These are phyloP conservation scores for Dactylonectria macrodidyma DNA, from an alignment of 2,329 filamentous ascomycete genomes.

Conservation along the genomic window DNA sequence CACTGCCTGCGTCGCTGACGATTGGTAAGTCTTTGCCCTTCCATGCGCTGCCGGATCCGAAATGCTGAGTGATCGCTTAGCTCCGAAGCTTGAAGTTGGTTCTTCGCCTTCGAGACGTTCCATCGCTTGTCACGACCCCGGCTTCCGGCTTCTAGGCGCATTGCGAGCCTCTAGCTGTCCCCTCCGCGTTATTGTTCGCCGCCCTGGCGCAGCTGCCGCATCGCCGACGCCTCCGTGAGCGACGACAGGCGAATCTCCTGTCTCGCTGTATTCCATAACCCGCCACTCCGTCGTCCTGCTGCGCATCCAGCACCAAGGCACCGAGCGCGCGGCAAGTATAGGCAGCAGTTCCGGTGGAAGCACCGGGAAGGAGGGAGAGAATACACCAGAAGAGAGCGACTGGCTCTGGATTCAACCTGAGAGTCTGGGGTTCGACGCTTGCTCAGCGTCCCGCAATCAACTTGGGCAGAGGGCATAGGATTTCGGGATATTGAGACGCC, in stretches of 20 bases:
- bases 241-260: constrained; percentile 13
- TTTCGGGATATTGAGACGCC: constrained; percentile 13
- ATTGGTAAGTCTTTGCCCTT: constrained; percentile 26
- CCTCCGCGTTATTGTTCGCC: constrained; percentile 4
- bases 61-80: constrained; percentile 24
- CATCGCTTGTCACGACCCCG: constrained; percentile 23
- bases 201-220: not conserved
- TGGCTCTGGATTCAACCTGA: not conserved
- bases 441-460: not conserved
- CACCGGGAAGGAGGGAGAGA: not conserved
- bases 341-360: constrained; percentile 19
- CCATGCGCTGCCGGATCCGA: constrained; percentile 5
- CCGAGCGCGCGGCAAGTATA: constrained; percentile 11
- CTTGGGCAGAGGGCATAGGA: not conserved
- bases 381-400: not conserved
- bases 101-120: constrained; percentile 25
- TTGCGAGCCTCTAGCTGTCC: constrained; percentile 5
- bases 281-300: constrained; percentile 24
- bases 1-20: constrained; percentile 10
- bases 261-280: constrained; percentile 24
- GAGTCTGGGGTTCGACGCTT: not conserved
- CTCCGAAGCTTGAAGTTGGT: constrained; percentile 15
- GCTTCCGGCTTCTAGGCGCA: constrained; percentile 8
- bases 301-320: constrained; percentile 16
- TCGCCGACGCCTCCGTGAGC: constrained; percentile 6